phyloP scores from a whole-genome alignment of 352 stramenopile genomes.

The Globisporangium cylindrosporum region DNA sequence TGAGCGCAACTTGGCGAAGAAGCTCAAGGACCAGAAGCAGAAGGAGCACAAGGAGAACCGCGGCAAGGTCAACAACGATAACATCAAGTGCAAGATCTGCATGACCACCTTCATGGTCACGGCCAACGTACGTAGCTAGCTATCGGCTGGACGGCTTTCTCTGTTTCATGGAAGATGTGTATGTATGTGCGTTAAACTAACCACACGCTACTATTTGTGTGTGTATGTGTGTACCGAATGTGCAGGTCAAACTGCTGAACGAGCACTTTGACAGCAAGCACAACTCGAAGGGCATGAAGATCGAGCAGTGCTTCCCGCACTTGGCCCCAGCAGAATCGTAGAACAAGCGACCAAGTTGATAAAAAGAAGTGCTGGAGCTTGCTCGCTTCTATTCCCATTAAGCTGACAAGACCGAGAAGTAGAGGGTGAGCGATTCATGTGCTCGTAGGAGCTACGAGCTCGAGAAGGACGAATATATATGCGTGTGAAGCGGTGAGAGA shows the following conservation, averaged over 20 bases:
- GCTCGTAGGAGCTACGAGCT: background rate
- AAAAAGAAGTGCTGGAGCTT: background rate
- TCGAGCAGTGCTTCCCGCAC: constrained; percentile 70
- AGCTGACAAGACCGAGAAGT: background rate
- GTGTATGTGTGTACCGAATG: background rate
- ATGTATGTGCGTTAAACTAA: background rate
- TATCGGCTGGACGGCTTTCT: background rate
- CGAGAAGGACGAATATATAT: background rate
- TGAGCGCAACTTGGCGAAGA: constrained; percentile 84
- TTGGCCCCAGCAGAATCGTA: constrained; percentile 13
- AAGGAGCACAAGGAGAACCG: constrained; percentile 82
- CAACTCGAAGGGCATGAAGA: constrained; percentile 52
- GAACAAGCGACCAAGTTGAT: background rate
- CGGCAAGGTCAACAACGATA: constrained; percentile 72
- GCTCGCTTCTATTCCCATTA: background rate
- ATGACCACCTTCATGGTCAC: constrained; percentile 88
- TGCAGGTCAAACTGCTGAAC: constrained; percentile 55
- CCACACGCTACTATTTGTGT: background rate
- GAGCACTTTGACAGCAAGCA: constrained; percentile 83
- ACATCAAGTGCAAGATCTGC: constrained; percentile 88
- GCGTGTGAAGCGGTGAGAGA: constrained; percentile 1
- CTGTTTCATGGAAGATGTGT: background rate
- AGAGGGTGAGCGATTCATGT: background rate
- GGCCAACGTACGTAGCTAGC: constrained; percentile 50
- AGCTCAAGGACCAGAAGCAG: constrained; percentile 79